Conservation (phyloP, 1,284 basidiomycete species). For the Irpex lacteus region DNA sequence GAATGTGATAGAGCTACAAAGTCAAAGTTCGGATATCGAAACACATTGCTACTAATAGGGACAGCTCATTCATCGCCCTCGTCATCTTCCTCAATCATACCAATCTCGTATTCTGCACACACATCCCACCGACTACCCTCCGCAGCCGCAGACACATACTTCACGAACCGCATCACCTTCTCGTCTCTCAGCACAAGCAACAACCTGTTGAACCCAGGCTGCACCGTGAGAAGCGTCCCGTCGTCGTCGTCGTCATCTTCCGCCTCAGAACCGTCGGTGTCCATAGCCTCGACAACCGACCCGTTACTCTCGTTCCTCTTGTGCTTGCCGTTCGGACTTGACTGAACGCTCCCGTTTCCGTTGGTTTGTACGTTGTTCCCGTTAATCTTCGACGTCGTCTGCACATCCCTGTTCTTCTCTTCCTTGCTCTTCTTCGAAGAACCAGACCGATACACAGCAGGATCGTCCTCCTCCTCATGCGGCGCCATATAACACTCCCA, state of each 20-base stretch:
- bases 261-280: slow-evolving; percentile 17
- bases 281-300: slow-evolving; percentile 19
- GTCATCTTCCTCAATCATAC: slow-evolving; percentile 58
- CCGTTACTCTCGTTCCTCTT: slow-evolving; percentile 9
- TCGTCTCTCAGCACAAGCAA: slow-evolving; percentile 91
- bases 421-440: slow-evolving; percentile 40
- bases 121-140: slow-evolving; percentile 90
- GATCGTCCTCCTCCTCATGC: slow-evolving; percentile 91
- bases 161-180: slow-evolving; percentile 91
- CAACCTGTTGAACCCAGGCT: slow-evolving; percentile 90
- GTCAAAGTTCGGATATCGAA: not conserved
- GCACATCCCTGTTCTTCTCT: slow-evolving; percentile 14
- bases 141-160: slow-evolving; percentile 87
- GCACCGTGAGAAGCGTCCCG: slow-evolving; percentile 84
- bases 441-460: slow-evolving; percentile 86
- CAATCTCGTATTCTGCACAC: slow-evolving; percentile 86
- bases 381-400: slow-evolving; percentile 24
- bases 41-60: not conserved
- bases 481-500: slow-evolving; percentile 99
- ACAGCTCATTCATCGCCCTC: slow-evolving; percentile 23
- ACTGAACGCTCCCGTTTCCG: slow-evolving; percentile 14
- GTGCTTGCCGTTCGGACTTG: slow-evolving; percentile 8
- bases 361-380: slow-evolving; percentile 12
- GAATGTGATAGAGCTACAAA: too few relatives aligned
- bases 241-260: slow-evolving; percentile 62